These are phyloP conservation scores for Colletotrichum higginsianum DNA, from an alignment of 2,329 filamentous ascomycete genomes.

Conservation along the genomic window DNA sequence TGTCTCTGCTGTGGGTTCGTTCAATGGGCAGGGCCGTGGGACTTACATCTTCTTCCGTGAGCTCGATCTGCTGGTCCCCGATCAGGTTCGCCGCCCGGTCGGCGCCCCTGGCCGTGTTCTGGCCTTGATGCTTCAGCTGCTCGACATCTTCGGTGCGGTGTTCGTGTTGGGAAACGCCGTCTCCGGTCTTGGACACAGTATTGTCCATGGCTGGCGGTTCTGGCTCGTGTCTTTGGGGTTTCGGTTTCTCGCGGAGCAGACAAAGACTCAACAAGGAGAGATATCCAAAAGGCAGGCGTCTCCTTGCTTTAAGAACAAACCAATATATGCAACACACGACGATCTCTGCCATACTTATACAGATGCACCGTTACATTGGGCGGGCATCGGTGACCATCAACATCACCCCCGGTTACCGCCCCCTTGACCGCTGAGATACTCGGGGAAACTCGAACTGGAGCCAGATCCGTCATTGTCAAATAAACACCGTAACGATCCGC, in stretches of 20 bases:
- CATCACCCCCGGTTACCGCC: no score
- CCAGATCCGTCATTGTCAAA: conserved; percentile 20
- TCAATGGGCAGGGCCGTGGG: no score
- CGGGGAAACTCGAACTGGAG: conserved; percentile 7
- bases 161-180: conserved; percentile 33
- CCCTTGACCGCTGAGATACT: neutral
- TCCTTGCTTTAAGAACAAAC: neutral
- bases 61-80: conserved; percentile 35
- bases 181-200: conserved; percentile 21
- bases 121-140: conserved; percentile 29
- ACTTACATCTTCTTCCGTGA: conserved; percentile 55
- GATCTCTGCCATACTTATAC: conserved; percentile 27
- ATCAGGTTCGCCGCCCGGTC: conserved; percentile 41
- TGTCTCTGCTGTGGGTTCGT: no score
- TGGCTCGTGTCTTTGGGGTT: neutral
- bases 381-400: neutral
- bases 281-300: neutral
- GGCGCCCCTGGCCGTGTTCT: conserved; percentile 23
- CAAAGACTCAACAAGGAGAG: neutral
- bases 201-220: conserved; percentile 12
- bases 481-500: neutral
- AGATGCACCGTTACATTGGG: neutral
- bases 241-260: neutral
- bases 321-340: neutral
- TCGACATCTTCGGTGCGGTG: conserved; percentile 34